Base-by-base conservation (phyloP, 768 basidiomycete species). In the Suillus lakei region DNA sequence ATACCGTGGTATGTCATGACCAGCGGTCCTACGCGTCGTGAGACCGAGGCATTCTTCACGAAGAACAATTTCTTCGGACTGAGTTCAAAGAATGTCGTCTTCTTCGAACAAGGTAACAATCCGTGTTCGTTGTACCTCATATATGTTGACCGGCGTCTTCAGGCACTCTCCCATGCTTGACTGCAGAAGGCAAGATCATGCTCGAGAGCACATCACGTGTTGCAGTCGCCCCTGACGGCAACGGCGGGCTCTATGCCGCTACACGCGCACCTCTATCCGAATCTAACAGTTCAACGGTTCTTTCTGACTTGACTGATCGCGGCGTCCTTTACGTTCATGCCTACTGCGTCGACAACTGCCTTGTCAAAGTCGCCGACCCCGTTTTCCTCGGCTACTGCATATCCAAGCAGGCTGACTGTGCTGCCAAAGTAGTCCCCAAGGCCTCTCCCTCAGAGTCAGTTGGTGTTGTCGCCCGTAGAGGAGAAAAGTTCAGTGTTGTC, bases 1-100 rank as follows among this genome's bases (percentile, higher is more conserved):
- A 88, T 99, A 64, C 93, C 94, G 43, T 99, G 98, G 98, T 99
- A 98, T 80, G 89, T 99, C 73, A 99, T 99, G 98, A 99, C 97
- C 64, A 96, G 93, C 74, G 96, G 96, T 28, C 98, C 97, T 44
- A 99, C 98, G 41, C 88, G 95, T 69, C 82, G 79, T 46, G 92
- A 91, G 41, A 99, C 98, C 28, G 92, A 94, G 77, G 80, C 80
- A 32, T 99, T 91, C 84, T 98, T 99, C 80, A 81, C 80, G 67
- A 81, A 86, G 66, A 85, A 95, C 78, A 76, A 78, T 3, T 92
- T 85, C 81, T 99, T 98, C 74, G 96, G 97, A 5, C 84, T 99
- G 66, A 75, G 89, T 60, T 73, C 87, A 64, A 82, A 88, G 67
- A 90, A 98, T 71, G 90, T 99, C 67, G 82, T 98, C 60, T 85